A percentile compares a stretch with the other conserved stretches of the same genome.
Evolutionary conservation across 2,329 filamentous ascomycete species (phyloP).

Genomic region (Magnaporthiopsis incrustans): DNA sequence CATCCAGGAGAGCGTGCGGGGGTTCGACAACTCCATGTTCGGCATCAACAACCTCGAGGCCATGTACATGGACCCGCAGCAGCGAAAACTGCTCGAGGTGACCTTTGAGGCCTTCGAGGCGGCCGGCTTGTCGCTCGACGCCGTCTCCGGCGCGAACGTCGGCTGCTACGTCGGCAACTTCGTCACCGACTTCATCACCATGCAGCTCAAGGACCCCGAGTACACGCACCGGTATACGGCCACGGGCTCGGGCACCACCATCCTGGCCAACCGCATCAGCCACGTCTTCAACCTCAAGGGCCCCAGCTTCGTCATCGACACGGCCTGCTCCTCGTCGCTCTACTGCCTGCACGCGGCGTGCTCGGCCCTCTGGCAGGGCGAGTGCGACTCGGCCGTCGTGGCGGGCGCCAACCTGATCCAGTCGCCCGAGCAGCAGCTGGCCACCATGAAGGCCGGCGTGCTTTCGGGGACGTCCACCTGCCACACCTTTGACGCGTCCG

Average conservation of each 20-base stretch:
- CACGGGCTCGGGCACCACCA: background rate
- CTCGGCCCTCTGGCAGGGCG: conserved; percentile 16
- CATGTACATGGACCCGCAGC: conserved; percentile 24
- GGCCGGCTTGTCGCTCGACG: conserved; percentile 15
- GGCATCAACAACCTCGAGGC: conserved; percentile 1
- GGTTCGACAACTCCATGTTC: conserved; percentile 1
- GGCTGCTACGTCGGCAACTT: conserved; percentile 16
- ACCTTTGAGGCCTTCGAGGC: conserved; percentile 27
- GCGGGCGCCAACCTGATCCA: conserved; percentile 6
- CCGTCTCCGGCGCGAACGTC: conserved; percentile 14
- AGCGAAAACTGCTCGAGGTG: conserved; percentile 23
- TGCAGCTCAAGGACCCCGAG: background rate
- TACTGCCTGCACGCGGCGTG: conserved; percentile 38
- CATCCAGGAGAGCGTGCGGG: background rate
- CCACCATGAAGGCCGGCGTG: background rate
- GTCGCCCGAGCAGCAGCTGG: conserved; percentile 4
- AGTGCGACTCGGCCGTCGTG: background rate
- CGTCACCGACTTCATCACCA: conserved; percentile 12
- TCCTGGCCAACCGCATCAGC: conserved; percentile 2
- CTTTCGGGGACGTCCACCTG: conserved; percentile 10
- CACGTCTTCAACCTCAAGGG: conserved; percentile 1
- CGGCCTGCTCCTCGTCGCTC: background rate
- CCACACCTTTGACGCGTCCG: conserved; percentile 30
- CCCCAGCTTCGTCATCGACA: conserved; percentile 2
- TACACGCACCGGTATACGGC: background rate